These are phyloP conservation scores for Sistotremastrum niveocremeum DNA, from an alignment of 768 basidiomycete species.

Conservation along the genomic window DNA sequence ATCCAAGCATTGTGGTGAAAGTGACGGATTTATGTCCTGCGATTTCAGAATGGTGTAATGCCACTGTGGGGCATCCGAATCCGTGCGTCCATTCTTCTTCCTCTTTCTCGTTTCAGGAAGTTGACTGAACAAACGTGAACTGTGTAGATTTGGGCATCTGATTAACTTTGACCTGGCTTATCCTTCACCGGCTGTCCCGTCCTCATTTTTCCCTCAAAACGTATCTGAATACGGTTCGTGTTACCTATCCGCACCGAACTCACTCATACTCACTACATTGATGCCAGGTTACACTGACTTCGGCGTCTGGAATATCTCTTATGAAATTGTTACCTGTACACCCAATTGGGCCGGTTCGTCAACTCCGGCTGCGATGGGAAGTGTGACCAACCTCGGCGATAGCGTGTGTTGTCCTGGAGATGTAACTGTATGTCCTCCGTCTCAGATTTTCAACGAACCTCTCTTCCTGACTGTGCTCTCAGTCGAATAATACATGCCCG, in stretches of 20 bases:
- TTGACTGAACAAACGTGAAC: not conserved
- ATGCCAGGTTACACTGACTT: conserved; percentile 41
- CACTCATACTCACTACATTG: not conserved
- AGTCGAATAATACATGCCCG: too few relatives aligned
- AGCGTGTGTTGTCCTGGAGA: conserved; percentile 63
- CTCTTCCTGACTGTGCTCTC: too few relatives aligned
- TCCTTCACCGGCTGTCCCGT: conserved; percentile 57
- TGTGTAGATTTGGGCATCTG: conserved; percentile 44
- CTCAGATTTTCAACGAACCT: too few relatives aligned
- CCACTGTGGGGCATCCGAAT: conserved; percentile 46
- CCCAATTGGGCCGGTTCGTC: conserved; percentile 49
- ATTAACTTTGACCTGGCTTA: conserved; percentile 78
- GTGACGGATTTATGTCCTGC: conserved; percentile 70
- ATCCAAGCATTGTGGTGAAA: conserved; percentile 58
- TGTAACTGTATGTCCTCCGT: conserved; percentile 33
- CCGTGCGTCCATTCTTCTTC: conserved; percentile 28
- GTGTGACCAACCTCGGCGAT: conserved; percentile 40
- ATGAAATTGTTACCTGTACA: conserved; percentile 49
- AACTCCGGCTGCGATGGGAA: conserved; percentile 51
- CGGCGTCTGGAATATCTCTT: conserved; percentile 76
- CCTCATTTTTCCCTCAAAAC: conserved; percentile 65
- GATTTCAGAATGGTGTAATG: conserved; percentile 60
- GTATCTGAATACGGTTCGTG: conserved; percentile 44
- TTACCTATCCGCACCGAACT: not conserved
- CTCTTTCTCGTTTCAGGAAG: not conserved